A percentile compares a stretch with the other conserved stretches of the same genome.
phyloP scores from a whole-genome alignment of 768 basidiomycete genomes.

The Udeniomyces megalosporus region DNA sequence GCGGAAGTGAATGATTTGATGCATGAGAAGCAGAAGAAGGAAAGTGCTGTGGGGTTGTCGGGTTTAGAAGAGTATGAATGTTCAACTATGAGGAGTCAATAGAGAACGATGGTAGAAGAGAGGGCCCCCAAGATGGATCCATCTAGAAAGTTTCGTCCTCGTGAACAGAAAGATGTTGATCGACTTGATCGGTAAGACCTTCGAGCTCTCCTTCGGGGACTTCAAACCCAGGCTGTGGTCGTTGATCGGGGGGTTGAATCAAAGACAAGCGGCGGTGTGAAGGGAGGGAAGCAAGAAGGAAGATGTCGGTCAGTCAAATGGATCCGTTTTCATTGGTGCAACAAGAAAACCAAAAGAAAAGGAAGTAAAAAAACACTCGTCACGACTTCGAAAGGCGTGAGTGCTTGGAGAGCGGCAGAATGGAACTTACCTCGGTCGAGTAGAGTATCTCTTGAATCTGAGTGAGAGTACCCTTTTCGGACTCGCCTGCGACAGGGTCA shows the following conservation, averaged over 20 bases:
- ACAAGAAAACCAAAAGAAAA: neutral
- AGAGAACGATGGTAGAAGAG: too few relatives aligned
- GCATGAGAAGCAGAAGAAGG: too few relatives aligned
- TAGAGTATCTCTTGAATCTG: conserved; percentile 88
- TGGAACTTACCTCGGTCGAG: conserved; percentile 62
- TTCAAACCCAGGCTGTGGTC: conserved; percentile 69
- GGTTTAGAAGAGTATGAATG: too few relatives aligned
- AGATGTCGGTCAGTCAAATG: neutral
- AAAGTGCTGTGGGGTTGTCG: too few relatives aligned
- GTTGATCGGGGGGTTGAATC: neutral
- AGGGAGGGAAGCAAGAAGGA: conserved; percentile 8
- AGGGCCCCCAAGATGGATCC: too few relatives aligned
- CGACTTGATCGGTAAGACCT: conserved; percentile 9
- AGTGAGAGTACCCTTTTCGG: conserved; percentile 36
- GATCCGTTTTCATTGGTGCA: neutral
- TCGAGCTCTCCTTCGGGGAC: conserved; percentile 45
- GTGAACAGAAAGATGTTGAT: conserved; percentile 6
- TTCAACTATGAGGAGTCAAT: too few relatives aligned
- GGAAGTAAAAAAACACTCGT: neutral
- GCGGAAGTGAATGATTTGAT: too few relatives aligned
- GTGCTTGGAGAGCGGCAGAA: neutral
- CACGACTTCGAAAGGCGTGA: neutral
- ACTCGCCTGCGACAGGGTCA: conserved; percentile 37
- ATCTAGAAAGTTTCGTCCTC: conserved; percentile 28
- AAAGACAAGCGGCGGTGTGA: neutral